Conservation (phyloP, 495 filamentous ascomycete genomes). For the Peziza echinospora region DNA sequence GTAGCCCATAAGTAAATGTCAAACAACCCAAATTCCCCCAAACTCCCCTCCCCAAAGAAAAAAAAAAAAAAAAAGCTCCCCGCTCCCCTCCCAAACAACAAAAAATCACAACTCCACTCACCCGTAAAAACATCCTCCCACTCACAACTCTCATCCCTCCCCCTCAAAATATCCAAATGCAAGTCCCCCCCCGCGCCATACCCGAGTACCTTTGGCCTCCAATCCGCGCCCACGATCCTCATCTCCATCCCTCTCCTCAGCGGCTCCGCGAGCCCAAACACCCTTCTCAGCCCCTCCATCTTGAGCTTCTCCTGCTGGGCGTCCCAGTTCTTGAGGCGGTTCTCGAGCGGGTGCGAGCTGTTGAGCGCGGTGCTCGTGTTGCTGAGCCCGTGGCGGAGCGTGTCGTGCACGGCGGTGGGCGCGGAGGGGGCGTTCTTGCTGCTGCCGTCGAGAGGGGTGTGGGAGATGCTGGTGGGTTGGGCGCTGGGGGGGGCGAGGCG, state of each 20-base stretch:
- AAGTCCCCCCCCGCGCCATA: conserved; percentile 22
- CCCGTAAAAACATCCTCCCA: conserved; percentile 87
- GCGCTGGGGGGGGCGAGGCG: conserved; percentile 51
- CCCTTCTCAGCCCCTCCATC: conserved; percentile 65
- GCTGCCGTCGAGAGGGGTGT: conserved; percentile 21
- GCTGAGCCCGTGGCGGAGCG: conserved; percentile 59
- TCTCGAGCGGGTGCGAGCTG: conserved; percentile 64
- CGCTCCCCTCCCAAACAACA: neutral
- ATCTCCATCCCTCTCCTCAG: conserved; percentile 89
- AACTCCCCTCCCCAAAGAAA: neutral
- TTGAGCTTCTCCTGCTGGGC: conserved; percentile 66
- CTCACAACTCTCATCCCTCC: conserved; percentile 47
- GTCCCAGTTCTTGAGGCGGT: conserved; percentile 64
- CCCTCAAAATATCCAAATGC: conserved; percentile 51
- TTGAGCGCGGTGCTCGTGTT: conserved; percentile 16
- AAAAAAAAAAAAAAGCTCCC: no score
- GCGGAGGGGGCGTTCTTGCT: conserved; percentile 61
- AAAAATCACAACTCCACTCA: neutral
- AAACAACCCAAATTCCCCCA: conserved; percentile 19
- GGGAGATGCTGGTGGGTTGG: conserved; percentile 37
- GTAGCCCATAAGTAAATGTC: conserved; percentile 2
- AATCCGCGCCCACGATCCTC: conserved; percentile 43
- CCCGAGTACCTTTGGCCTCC: conserved; percentile 29
- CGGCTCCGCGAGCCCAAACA: conserved; percentile 84
- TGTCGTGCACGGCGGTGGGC: conserved; percentile 65